These are phyloP conservation scores for Sphaerobolus stellatus DNA, from an alignment of 1,284 basidiomycete species.

Conservation along the genomic window DNA sequence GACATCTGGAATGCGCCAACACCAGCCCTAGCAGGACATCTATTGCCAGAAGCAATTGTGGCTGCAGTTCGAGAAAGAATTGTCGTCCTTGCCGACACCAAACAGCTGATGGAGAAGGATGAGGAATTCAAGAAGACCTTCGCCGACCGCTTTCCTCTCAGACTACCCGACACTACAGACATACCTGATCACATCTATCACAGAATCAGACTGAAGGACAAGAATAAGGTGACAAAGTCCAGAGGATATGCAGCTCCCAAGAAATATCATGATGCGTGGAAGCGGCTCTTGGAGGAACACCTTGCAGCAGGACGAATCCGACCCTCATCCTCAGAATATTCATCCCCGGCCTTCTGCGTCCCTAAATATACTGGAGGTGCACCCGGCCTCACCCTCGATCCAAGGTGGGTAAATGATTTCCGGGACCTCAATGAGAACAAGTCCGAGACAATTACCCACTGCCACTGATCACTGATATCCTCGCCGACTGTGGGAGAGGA, in stretches of 20 bases:
- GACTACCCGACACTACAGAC: no score
- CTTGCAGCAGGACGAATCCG: no score
- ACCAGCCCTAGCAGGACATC: background rate
- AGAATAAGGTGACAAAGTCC: no score
- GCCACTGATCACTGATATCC: no score
- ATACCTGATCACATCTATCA: no score
- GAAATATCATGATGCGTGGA: no score
- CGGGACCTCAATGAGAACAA: conserved; percentile 33
- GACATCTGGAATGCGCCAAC: background rate
- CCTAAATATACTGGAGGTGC: conserved; percentile 27
- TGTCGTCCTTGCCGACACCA: conserved; percentile 14
- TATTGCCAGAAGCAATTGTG: background rate
- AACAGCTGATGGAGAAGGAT: conserved; percentile 12
- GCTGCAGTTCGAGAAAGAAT: conserved; percentile 10
- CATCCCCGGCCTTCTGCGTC: conserved; percentile 8
- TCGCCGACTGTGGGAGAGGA: background rate
- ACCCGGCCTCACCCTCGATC: conserved; percentile 39
- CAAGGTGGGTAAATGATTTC: conserved; percentile 41
- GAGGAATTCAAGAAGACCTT: conserved; percentile 16
- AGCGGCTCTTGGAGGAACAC: no score
- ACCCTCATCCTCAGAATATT: no score
- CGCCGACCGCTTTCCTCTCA: conserved; percentile 9
- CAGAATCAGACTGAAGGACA: no score
- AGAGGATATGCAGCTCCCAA: no score
- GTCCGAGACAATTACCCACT: no score